These are phyloP conservation scores for Amaranthus cruentus DNA, from an alignment of 148 eudicot genomes.

Conservation along the genomic window DNA sequence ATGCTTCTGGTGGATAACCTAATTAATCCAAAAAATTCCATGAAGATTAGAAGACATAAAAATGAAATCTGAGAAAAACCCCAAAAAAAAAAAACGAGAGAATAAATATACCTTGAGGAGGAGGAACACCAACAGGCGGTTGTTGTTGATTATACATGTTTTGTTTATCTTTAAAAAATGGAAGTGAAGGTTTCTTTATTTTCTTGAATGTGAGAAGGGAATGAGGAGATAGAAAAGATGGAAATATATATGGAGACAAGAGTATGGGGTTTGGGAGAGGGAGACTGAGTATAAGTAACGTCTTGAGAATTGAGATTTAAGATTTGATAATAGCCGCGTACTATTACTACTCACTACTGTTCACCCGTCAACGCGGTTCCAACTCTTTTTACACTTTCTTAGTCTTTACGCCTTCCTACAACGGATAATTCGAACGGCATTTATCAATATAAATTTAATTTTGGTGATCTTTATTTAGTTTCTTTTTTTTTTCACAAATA, in stretches of 20 bases:
- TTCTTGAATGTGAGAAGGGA: background rate
- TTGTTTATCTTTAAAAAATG: background rate
- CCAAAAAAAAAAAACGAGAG: too few relatives aligned
- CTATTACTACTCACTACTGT: too few relatives aligned
- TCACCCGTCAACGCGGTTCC: too few relatives aligned
- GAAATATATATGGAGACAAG: background rate
- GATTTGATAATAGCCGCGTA: background rate
- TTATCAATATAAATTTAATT: too few relatives aligned
- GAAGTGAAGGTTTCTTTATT: background rate
- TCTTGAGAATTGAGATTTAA: background rate
- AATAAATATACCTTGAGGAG: background rate
- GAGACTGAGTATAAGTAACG: background rate
- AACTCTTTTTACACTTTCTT: too few relatives aligned
- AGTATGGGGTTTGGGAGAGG: background rate
- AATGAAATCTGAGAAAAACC: background rate
- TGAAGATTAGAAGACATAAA: background rate
- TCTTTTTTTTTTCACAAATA: too few relatives aligned
- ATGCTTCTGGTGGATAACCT: constrained; percentile 67
- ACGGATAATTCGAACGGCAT: too few relatives aligned
- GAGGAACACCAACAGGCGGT: constrained; percentile 14
- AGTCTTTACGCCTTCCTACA: too few relatives aligned
- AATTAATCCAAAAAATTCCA: background rate
- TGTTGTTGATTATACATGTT: constrained; percentile 12
- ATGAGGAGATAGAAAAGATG: background rate
- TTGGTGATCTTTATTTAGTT: too few relatives aligned